A percentile compares a stretch with the other conserved stretches of the same genome.
phyloP scores from a whole-genome alignment of 2,329 filamentous ascomycete genomes.

The Sporothrix variecibatus region DNA sequence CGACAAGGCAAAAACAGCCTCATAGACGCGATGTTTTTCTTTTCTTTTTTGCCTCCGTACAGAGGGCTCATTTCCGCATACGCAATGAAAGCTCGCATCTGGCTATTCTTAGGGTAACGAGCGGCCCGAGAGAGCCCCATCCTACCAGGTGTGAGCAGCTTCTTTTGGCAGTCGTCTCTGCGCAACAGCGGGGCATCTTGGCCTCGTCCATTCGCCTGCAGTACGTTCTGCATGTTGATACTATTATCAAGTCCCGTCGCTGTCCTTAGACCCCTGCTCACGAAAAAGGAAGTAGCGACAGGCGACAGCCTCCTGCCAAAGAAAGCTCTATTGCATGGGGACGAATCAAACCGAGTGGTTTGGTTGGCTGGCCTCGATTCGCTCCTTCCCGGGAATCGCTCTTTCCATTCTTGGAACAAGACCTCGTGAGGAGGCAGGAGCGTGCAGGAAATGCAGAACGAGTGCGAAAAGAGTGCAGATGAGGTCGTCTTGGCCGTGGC shows the following conservation, averaged over 20 bases:
- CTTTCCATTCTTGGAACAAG: constrained; percentile 9
- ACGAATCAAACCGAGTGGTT: constrained; percentile 13
- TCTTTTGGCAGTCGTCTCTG: not conserved
- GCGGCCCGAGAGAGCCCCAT: not conserved
- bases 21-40: not conserved
- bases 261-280: not conserved
- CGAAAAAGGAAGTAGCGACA: not conserved
- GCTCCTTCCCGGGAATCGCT: not conserved
- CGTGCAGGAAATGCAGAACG: not conserved
- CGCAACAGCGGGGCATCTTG: not conserved
- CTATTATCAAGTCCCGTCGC: not conserved
- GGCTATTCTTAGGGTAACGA: not conserved
- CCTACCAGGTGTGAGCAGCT: not conserved
- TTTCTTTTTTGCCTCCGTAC: not conserved
- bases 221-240: not conserved
- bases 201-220: not conserved
- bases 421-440: not conserved
- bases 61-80: not conserved
- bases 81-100: not conserved
- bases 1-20: not conserved
- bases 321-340: constrained; percentile 10
- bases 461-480: not conserved
- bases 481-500: constrained; percentile 4
- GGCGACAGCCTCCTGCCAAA: constrained; percentile 10
- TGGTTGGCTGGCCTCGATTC: constrained; percentile 16